Evolutionary conservation across 768 basidiomycete genomes (phyloP).

Genomic region (Psilocybe cubensis): DNA sequence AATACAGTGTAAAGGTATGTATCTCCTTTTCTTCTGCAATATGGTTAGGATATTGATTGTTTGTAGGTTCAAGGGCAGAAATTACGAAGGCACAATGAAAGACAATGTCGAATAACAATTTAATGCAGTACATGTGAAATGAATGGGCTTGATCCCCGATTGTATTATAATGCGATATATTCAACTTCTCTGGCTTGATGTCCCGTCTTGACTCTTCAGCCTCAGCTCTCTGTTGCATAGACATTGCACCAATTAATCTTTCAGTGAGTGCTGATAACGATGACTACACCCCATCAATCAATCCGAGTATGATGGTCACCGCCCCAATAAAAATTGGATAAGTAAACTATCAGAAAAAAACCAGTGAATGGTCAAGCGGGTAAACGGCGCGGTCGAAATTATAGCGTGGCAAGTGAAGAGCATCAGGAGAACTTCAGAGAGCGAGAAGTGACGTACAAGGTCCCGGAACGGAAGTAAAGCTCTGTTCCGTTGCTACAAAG

Average conservation of each 20-base stretch:
- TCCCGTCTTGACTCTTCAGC: not conserved
- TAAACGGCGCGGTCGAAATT: too few relatives aligned
- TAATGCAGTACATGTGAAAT: conserved; percentile 25
- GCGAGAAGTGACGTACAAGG: not conserved
- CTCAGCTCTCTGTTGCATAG: not conserved
- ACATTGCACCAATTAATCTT: too few relatives aligned
- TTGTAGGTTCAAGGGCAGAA: conserved; percentile 12
- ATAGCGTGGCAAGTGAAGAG: too few relatives aligned
- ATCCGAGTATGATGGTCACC: too few relatives aligned
- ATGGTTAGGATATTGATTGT: not conserved
- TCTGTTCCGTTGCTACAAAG: not conserved
- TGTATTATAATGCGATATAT: conserved; percentile 28
- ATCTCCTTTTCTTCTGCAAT: not conserved
- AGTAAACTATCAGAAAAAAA: too few relatives aligned
- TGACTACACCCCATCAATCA: too few relatives aligned
- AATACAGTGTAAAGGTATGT: conserved; percentile 13
- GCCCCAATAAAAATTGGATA: too few relatives aligned
- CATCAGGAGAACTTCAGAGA: too few relatives aligned
- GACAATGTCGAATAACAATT: conserved; percentile 17
- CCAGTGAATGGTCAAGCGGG: too few relatives aligned
- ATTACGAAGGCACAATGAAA: conserved; percentile 3
- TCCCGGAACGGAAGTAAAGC: conserved; percentile 3
- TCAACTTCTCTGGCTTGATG: conserved; percentile 10
- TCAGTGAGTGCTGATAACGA: too few relatives aligned
- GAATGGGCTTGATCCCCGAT: conserved; percentile 21